These are phyloP conservation scores for Flaveria floridana DNA, from an alignment of 140 eudicot genomes.

Conservation along the genomic window DNA sequence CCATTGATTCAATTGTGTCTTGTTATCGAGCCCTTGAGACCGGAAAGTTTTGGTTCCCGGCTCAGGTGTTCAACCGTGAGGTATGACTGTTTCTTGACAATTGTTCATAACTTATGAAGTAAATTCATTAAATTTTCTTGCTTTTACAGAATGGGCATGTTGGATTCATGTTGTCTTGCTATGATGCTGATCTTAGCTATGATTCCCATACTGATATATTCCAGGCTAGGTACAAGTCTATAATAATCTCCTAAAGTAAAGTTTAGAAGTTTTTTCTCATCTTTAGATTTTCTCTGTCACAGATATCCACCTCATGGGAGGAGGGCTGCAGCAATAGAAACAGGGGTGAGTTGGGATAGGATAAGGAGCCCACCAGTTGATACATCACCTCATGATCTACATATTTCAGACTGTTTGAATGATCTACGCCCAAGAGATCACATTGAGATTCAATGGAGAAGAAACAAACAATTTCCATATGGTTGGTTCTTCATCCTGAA, in stretches of 20 bases:
- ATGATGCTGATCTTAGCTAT: slow-evolving; percentile 94
- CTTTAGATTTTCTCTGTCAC: slow-evolving; percentile 11
- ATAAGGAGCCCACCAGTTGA: slow-evolving; percentile 71
- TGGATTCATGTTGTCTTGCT: slow-evolving; percentile 89
- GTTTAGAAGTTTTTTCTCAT: slow-evolving; percentile 4
- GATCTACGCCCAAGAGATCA: slow-evolving; percentile 80
- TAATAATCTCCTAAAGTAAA: not conserved
- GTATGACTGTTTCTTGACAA: slow-evolving; percentile 34
- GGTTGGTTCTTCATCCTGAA: slow-evolving; percentile 45
- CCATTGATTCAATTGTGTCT: slow-evolving; percentile 55
- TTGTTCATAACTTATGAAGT: not conserved
- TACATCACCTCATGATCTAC: slow-evolving; percentile 70
- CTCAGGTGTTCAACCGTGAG: slow-evolving; percentile 97
- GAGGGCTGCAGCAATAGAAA: slow-evolving; percentile 71
- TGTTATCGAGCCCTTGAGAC: slow-evolving; percentile 63
- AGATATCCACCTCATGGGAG: slow-evolving; percentile 98
- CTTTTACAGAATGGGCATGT: slow-evolving; percentile 85
- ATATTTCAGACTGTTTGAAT: slow-evolving; percentile 65
- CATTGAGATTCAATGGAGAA: slow-evolving; percentile 97
- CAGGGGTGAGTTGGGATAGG: slow-evolving; percentile 81
- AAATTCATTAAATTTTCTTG: slow-evolving; percentile 6
- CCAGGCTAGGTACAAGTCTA: slow-evolving; percentile 63
- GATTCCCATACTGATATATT: slow-evolving; percentile 72
- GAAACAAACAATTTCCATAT: slow-evolving; percentile 84
- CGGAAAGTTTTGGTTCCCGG: slow-evolving; percentile 88